Evolutionary conservation across 441 rosid genomes (phyloP), one percentile per base, ranked within the genome.

Genomic region (Adansonia madagascariensis): DNA sequence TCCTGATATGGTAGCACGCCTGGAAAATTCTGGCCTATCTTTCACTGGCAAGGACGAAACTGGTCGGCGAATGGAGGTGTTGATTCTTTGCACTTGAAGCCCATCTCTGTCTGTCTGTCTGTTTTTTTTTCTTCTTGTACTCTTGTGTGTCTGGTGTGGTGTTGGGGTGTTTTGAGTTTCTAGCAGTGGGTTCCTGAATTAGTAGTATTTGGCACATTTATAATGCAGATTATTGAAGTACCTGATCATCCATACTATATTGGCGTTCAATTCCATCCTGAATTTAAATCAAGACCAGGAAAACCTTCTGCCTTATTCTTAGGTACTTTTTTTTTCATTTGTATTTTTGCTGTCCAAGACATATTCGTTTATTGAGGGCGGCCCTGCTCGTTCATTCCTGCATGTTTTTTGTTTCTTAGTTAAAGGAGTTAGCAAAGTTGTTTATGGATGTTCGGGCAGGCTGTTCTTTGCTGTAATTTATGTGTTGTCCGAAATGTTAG

Each of bases 231-330:
- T 64, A 70, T 92, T 78, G 98, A 95, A 85, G 85, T 95, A 56
- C 90, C 84, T 18, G 86, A 75, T 76, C 99, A 96, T 86, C 99
- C 99, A 5, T 96, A 89, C 82, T 96, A 79, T 73, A 69, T 96
- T 8, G 99, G 99, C 55, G 93, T 77, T 71, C 99, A 96, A 86
- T 96, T 96, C 83, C 99, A 96, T 75, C 99, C 99, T 0, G 99
- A 96, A 82, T 96, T 89, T 62, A 94, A 92, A 83, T 96, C 97
- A 75, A 94, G 98, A 83, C 99, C 99, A 0, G 94, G 92, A 80
- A 92, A 91, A 59, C 97, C 99, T 47, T 92, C 98, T 82, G 88
- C 97, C 63, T 71, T 91, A 72, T 96, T 96, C 81, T 82, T 83
- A 86, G 99, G 99, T 95, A 78, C 44, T 71, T 75, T 46, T 31